Percentiles rank a stretch among this genome's conserved stretches.
Conservation (phyloP, 805 yeast genomes). For the Candida maesae region DNA sequence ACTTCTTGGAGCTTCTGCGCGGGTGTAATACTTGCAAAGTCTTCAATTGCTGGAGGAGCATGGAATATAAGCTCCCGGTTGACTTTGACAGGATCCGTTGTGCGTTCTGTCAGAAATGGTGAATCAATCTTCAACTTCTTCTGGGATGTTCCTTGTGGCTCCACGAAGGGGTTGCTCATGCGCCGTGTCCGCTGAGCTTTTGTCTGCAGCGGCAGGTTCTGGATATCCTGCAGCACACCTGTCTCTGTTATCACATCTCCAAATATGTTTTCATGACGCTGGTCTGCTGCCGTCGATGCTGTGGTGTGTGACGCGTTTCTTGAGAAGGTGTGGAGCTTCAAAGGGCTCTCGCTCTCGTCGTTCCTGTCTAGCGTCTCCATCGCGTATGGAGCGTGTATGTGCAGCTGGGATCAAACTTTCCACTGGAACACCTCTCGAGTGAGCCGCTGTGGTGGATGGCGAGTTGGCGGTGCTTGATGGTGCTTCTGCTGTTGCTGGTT, state of each 20-base stretch:
- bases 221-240: conserved; percentile 6
- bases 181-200: conserved; percentile 1
- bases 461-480: too few species aligned
- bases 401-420: too few species aligned
- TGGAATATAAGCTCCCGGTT: neutral
- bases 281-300: neutral
- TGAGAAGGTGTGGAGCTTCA: neutral
- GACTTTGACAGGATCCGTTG: neutral
- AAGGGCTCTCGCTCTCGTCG: neutral
- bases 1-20: conserved; percentile 1
- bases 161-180: conserved; percentile 19
- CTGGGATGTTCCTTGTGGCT: conserved; percentile 7
- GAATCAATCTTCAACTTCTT: conserved; percentile 19
- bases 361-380: conserved; percentile 1
- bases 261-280: neutral
- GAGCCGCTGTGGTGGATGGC: neutral
- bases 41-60: conserved; percentile 1
- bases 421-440: neutral
- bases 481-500: neutral
- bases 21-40: neutral
- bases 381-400: too few species aligned
- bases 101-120: conserved; percentile 14
- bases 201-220: conserved; percentile 1
- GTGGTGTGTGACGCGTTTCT: conserved; percentile 5
- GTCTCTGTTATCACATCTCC: neutral